Evolutionary conservation across 2,329 filamentous ascomycete species (phyloP).

Genomic region (Fusarium subtropicale): DNA sequence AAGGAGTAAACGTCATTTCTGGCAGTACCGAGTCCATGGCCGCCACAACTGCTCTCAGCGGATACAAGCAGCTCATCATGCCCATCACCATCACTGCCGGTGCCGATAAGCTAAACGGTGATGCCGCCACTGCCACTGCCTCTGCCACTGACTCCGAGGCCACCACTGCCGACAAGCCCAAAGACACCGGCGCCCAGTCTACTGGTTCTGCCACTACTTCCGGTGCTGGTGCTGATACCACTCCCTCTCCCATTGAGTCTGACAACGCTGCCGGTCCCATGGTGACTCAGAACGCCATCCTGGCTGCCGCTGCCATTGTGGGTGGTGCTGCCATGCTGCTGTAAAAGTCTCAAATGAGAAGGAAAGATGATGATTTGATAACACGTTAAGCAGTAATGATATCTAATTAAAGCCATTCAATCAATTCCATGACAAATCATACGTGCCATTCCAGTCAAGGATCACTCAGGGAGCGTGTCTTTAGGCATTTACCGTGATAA

Average conservation of each 20-base stretch:
- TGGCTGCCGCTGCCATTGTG: constrained; percentile 53
- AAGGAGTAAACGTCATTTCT: constrained; percentile 1
- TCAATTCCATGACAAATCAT: neutral
- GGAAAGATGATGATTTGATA: constrained; percentile 3
- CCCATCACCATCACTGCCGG: constrained; percentile 56
- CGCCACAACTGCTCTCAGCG: constrained; percentile 5
- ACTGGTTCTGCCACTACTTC: constrained; percentile 22
- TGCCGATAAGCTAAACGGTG: constrained; percentile 50
- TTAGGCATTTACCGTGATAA: neutral
- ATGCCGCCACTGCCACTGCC: constrained; percentile 9
- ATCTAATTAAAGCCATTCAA: constrained; percentile 16
- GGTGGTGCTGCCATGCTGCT: constrained; percentile 52
- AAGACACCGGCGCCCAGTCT: constrained; percentile 27
- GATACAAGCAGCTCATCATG: constrained; percentile 37
- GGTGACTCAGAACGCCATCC: constrained; percentile 51
- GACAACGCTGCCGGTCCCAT: constrained; percentile 50
- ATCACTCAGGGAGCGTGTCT: neutral
- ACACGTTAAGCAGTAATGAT: constrained; percentile 9
- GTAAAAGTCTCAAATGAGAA: constrained; percentile 31
- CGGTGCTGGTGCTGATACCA: constrained; percentile 27
- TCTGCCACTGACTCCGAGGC: constrained; percentile 32
- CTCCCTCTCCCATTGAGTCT: constrained; percentile 33
- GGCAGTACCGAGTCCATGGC: constrained; percentile 1
- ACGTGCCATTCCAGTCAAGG: neutral
- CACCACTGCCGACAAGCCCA: constrained; percentile 35